Evolutionary conservation across 169 alveolate genomes (phyloP), one percentile per base, ranked within the genome.

Genomic region (Eimeria falciformis): DNA sequence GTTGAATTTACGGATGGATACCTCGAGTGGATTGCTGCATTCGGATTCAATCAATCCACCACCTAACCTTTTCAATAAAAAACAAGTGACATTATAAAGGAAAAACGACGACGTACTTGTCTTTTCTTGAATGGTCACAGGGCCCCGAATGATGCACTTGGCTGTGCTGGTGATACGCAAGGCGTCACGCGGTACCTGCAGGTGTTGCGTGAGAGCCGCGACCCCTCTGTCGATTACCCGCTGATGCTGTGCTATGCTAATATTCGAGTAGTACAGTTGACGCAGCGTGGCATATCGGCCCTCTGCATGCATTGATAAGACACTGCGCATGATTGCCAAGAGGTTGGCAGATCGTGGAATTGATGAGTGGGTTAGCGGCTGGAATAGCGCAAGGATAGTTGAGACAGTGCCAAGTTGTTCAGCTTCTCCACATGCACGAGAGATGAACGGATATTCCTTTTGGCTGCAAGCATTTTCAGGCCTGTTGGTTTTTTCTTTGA

Each of bases 171-270:
- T 62, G n/a, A 62, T 62, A 29, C 73, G 73, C 12, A 62, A 29
- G 37, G 11, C 73, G 37, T 62, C 73, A 14, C 73, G n/a, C 37
- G 73, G 73, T 0, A n/a, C 25, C 25, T 62, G 17, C 1, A 62
- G 25, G 29, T 18, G 25, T n/a, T n/a, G 73, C 33, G 73, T 62
- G 29, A 62, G 73, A 1, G 73, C 73, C 29, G 73, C n/a, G 6
- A 62, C 73, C 14, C 73, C 29, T 14, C 73, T 62, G n/a, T 62
- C 73, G n/a, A 62, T 62, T n/a, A 62, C 73, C 73, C 73, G n/a
- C 73, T 62, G 73, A 29, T 12, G 11, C 17, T 12, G n/a, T 14
- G 73, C 73, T 14, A 62, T 62, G 73, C 12, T 62, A 62, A 62
- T n/a, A n/a, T 62, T 62, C 37, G 73, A 14, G 29, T 62, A 62